Evolutionary conservation across 495 filamentous ascomycete species (phyloP).

Genomic region (Aspergillus indologenus): DNA sequence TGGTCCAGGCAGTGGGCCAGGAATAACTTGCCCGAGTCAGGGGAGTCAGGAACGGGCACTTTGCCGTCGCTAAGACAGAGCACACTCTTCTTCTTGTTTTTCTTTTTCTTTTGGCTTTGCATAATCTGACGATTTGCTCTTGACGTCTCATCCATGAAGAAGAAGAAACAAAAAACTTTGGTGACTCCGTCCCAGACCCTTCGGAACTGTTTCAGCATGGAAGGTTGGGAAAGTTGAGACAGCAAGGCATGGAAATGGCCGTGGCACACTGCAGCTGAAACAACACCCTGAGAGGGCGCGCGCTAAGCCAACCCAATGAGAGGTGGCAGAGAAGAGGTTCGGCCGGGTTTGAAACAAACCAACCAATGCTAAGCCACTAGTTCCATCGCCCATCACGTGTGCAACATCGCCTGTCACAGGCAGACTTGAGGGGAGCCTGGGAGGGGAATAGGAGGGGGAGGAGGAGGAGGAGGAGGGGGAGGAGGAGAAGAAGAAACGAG

Average conservation of each 20-base stretch:
- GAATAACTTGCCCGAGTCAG: background rate
- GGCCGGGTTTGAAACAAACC: slow-evolving; percentile 20
- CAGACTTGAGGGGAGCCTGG: background rate
- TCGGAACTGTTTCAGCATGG: background rate
- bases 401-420: slow-evolving; percentile 4
- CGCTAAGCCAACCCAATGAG: slow-evolving; percentile 17
- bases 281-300: slow-evolving; percentile 16
- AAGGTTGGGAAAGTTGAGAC: background rate
- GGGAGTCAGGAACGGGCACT: slow-evolving; percentile 5
- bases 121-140: background rate
- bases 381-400: slow-evolving; percentile 10
- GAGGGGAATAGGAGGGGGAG: background rate
- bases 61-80: too few relatives aligned
- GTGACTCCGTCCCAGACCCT: background rate
- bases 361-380: slow-evolving; percentile 13
- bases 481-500: background rate
- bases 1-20: slow-evolving; percentile 3
- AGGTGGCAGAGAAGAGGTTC: slow-evolving; percentile 10
- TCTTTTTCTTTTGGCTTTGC: background rate
- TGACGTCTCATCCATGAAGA: background rate
- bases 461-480: too few relatives aligned
- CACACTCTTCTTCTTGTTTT: too few relatives aligned
- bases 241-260: background rate
- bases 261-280: slow-evolving; percentile 17
- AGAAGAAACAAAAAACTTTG: background rate